Percentiles rank a stretch among this genome's conserved stretches.
These are phyloP conservation scores for Leishmania lainsoni DNA, from an alignment of 208 protist species.

Conservation along the genomic window DNA sequence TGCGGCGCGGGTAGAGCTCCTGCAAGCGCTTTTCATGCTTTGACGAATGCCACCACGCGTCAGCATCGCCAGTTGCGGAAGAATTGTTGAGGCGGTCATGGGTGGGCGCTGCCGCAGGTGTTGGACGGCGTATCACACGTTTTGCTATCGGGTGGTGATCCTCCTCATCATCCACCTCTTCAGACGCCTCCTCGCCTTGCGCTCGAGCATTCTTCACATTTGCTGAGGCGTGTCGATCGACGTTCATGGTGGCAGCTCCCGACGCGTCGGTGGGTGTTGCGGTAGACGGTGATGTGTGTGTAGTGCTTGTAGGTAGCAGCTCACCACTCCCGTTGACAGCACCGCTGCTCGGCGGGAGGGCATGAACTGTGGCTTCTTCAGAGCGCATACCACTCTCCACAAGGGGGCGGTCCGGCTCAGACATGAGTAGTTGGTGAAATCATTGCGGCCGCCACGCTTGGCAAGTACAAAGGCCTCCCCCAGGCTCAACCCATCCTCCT, in stretches of 20 bases:
- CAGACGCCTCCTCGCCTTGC: conserved; percentile 2
- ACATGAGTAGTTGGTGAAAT: conserved; percentile 91
- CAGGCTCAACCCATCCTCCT: conserved; percentile 84
- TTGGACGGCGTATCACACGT: conserved; percentile 13
- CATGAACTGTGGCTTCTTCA: neutral
- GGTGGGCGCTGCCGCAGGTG: neutral
- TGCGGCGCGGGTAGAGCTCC: conserved; percentile 67
- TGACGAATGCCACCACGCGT: conserved; percentile 75
- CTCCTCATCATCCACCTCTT: conserved; percentile 20
- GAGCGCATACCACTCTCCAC: conserved; percentile 21
- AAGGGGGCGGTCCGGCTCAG: conserved; percentile 52
- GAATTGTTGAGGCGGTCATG: neutral
- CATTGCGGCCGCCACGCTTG: conserved; percentile 70
- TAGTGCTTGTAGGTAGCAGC: neutral
- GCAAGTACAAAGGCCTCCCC: conserved; percentile 84
- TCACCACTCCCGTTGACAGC: neutral
- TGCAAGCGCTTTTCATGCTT: conserved; percentile 63
- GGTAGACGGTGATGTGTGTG: neutral
- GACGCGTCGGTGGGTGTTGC: neutral
- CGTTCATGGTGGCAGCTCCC: neutral
- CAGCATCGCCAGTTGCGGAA: conserved; percentile 34
- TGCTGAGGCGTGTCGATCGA: neutral
- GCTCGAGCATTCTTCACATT: neutral
- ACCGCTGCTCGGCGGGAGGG: neutral
- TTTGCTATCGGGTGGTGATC: conserved; percentile 7